These are phyloP conservation scores for Calocera cornea DNA, from an alignment of 768 basidiomycete species.

Conservation along the genomic window DNA sequence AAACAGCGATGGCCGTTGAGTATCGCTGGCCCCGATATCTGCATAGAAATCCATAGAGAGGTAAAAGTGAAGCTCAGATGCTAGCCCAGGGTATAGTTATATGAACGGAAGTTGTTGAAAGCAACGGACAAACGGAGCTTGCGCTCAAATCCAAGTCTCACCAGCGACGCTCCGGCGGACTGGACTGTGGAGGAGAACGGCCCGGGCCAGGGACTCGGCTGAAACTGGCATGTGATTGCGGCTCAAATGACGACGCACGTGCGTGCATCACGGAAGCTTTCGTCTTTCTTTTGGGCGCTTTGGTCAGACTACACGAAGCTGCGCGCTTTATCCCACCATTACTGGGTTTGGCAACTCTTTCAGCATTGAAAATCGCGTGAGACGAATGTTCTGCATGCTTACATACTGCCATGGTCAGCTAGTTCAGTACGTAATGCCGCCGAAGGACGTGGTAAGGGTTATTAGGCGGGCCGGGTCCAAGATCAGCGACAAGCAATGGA, in stretches of 20 bases:
- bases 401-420: background rate
- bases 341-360: background rate
- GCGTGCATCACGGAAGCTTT: background rate
- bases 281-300: slow-evolving; percentile 3
- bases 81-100: background rate
- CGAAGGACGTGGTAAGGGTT: too few relatives aligned
- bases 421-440: too few relatives aligned
- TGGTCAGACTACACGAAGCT: background rate
- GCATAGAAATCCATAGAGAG: slow-evolving; percentile 16
- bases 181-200: too few relatives aligned
- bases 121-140: background rate
- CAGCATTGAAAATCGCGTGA: background rate
- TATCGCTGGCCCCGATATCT: slow-evolving; percentile 12
- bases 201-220: background rate
- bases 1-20: slow-evolving; percentile 40
- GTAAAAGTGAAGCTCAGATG: background rate
- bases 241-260: background rate
- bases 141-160: background rate
- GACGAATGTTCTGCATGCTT: too few relatives aligned
- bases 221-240: background rate
- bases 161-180: too few relatives aligned
- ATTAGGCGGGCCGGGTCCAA: too few relatives aligned
- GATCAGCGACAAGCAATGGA: too few relatives aligned
- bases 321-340: background rate
- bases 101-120: background rate